Evolutionary conservation across 768 basidiomycete species (phyloP), one percentile per base, ranked within the genome.

Genomic region (Pisolithus microcarpus): DNA sequence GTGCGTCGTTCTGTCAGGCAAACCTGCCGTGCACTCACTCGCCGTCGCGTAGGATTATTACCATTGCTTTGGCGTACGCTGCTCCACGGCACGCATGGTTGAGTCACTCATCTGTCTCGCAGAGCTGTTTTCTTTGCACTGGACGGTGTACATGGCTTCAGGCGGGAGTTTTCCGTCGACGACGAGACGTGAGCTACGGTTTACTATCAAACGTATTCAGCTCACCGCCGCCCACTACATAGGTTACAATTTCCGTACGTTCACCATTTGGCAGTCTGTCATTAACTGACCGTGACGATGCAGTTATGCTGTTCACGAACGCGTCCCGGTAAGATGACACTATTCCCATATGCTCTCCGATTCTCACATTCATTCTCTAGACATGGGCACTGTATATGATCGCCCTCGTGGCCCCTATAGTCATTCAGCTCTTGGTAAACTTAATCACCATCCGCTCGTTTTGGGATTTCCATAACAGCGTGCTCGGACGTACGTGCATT

Each of bases 401-500:
- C 46, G 75, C 77, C 10, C 43, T 77, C 24, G 79, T 84, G 2
- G 74, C 87, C 3, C 94, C 94, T 0, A 63, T 90, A 19, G 59
- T 81, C 42, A 69, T 91, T 39, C 81, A 90, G 60, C 75, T 84
- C 18, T 56, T 81, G 18, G 75, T 94, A 57, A 88, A 89, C 58
- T 52, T 82, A 19, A 45, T 87, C 13, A 85, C 90, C 19, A 72
- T 91, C 26, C 78, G 85, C n/a, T 85, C 82, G 3, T 82, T 81
- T 73, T 97, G 93, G 92, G 94, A 96, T 61, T 70, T 86, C 28
- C 94, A 96, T 62, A 84, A 81, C 59, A 75, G 85, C 44, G 61
- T 56, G 9, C 70, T 79, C 3, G 76, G 76, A 15, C 52, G 78
- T 77, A 52, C 31, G 74, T 64, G 5, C 2, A 40, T 26, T 26